Evolutionary conservation across 2,329 filamentous ascomycete species (phyloP).

Genomic region (Verticillium tricorpus): DNA sequence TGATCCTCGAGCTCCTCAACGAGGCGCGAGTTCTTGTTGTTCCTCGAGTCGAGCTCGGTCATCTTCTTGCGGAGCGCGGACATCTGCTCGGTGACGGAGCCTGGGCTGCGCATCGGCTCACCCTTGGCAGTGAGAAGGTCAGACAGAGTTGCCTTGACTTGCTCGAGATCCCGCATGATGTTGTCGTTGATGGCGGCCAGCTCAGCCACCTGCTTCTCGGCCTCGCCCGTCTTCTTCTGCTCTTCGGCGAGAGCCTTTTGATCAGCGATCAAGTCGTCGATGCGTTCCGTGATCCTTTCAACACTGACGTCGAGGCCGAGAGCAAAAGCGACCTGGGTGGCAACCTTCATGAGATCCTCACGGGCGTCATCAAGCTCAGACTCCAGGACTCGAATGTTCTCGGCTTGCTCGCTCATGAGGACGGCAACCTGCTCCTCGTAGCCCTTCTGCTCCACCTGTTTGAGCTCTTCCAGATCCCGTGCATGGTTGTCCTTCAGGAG

Average conservation of each 20-base stretch:
- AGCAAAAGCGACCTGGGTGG: conserved; percentile 57
- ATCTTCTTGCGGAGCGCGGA: conserved; percentile 63
- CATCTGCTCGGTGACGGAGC: conserved; percentile 50
- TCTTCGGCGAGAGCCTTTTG: conserved; percentile 57
- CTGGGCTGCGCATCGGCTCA: conserved; percentile 36
- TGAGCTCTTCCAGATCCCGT: conserved; percentile 45
- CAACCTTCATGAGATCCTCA: conserved; percentile 60
- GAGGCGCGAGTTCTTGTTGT: conserved; percentile 86
- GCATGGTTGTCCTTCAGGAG: conserved; percentile 45
- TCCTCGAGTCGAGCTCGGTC: conserved; percentile 57
- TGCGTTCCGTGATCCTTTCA: conserved; percentile 62
- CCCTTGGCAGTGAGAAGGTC: conserved; percentile 49
- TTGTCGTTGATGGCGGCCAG: conserved; percentile 54
- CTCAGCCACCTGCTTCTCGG: conserved; percentile 52
- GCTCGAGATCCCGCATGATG: conserved; percentile 58
- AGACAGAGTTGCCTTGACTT: conserved; percentile 49
- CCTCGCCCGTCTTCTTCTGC: conserved; percentile 52
- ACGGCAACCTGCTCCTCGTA: conserved; percentile 54
- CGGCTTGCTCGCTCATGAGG: conserved; percentile 57
- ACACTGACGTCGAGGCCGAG: conserved; percentile 60
- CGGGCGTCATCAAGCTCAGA: conserved; percentile 60
- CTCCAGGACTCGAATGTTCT: conserved; percentile 52
- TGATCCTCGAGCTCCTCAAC: conserved; percentile 97
- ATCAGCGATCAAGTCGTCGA: conserved; percentile 51
- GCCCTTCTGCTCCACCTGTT: conserved; percentile 44